Percentiles rank a stretch among this genome's conserved stretches.
These are phyloP conservation scores for Orychophragmus violaceus DNA, from an alignment of 345 rosid species.

Conservation along the genomic window DNA sequence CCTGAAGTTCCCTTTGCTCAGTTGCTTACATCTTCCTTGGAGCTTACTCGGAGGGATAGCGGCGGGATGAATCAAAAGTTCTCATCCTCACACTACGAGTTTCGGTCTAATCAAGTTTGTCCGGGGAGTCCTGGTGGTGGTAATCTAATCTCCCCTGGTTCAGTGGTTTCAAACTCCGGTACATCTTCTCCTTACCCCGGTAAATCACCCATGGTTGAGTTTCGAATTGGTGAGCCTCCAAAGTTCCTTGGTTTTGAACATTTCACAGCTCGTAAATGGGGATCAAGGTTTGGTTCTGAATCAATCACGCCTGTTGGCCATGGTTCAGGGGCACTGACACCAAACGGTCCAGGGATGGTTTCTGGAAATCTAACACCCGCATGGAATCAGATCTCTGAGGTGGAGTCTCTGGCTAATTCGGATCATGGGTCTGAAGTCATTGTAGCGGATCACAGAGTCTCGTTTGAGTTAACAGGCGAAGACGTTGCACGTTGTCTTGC, in stretches of 20 bases:
- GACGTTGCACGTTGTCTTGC: constrained; percentile 90
- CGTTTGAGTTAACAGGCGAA: constrained; percentile 90
- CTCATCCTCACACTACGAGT: constrained; percentile 58
- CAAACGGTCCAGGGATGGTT: constrained; percentile 56
- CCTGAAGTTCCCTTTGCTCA: constrained; percentile 97
- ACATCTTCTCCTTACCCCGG: constrained; percentile 87
- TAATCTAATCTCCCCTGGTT: constrained; percentile 76
- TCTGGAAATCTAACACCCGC: constrained; percentile 62
- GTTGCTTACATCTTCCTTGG: constrained; percentile 78
- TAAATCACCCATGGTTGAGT: constrained; percentile 51
- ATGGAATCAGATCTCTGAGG: constrained; percentile 48
- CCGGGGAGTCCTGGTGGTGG: constrained; percentile 83
- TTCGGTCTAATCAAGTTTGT: constrained; percentile 51
- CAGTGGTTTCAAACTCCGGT: constrained; percentile 71
- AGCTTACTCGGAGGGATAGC: constrained; percentile 64
- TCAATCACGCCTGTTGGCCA: constrained; percentile 77
- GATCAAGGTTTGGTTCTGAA: constrained; percentile 84
- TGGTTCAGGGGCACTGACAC: constrained; percentile 69
- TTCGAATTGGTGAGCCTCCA: constrained; percentile 57
- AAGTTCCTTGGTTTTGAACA: constrained; percentile 63
- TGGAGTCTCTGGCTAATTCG: constrained; percentile 42
- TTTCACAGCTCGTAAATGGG: constrained; percentile 71
- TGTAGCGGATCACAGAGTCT: constrained; percentile 60
- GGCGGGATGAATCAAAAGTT: constrained; percentile 52
- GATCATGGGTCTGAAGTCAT: constrained; percentile 39